These are phyloP conservation scores for Pterula multifida DNA, from an alignment of 1,284 basidiomycete genomes.

Conservation along the genomic window DNA sequence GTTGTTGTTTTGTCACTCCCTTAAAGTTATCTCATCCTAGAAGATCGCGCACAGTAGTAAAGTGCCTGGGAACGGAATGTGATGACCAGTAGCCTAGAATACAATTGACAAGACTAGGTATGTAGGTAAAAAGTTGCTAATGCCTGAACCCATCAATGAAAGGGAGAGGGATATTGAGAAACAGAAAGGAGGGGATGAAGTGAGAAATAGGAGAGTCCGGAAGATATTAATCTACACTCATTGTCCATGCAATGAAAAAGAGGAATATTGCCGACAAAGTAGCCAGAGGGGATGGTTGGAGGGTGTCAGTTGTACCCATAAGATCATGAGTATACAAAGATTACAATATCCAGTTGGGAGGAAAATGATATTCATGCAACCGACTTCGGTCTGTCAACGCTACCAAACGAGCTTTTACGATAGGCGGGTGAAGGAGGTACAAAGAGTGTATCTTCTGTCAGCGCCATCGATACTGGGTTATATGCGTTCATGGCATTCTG, in stretches of 20 bases:
- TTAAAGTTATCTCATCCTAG: too few species aligned
- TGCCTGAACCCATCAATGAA: background rate
- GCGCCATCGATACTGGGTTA: slow-evolving; percentile 63
- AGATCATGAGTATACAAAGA: slow-evolving; percentile 7
- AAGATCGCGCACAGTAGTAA: too few species aligned
- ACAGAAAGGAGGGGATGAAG: slow-evolving; percentile 5
- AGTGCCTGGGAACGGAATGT: too few species aligned
- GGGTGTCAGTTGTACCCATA: slow-evolving; percentile 8
- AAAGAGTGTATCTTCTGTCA: slow-evolving; percentile 37
- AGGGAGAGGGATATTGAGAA: too few species aligned
- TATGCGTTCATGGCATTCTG: slow-evolving; percentile 31
- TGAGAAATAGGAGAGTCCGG: slow-evolving; percentile 15
- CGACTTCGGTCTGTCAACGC: background rate
- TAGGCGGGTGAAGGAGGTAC: slow-evolving; percentile 3
- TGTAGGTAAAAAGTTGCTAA: slow-evolving; percentile 4
- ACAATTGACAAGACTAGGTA: too few species aligned
- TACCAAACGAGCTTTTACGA: background rate
- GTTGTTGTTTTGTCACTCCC: too few species aligned
- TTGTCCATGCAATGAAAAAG: slow-evolving; percentile 9
- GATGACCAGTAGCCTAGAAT: too few species aligned
- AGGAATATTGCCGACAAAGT: background rate
- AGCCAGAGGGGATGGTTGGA: slow-evolving; percentile 7
- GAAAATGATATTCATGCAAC: background rate
- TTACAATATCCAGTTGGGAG: slow-evolving; percentile 1
- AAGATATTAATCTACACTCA: slow-evolving; percentile 1